These are phyloP conservation scores for Isabelozyma heimii DNA, from an alignment of 805 yeast genomes.

Conservation along the genomic window DNA sequence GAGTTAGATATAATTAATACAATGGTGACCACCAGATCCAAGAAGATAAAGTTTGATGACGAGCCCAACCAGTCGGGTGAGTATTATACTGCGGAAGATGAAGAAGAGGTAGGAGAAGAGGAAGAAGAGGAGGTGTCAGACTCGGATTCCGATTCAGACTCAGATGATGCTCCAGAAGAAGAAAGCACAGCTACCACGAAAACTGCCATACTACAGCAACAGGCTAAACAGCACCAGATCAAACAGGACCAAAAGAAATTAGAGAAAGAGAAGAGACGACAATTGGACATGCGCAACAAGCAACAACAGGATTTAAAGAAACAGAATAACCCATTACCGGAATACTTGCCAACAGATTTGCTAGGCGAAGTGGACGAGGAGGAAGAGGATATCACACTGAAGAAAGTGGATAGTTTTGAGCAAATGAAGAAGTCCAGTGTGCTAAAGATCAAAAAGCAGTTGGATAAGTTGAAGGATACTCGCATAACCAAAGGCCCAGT, in stretches of 20 bases:
- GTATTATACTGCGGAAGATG: slow-evolving; percentile 16
- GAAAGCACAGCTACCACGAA: slow-evolving; percentile 32
- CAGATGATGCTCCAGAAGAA: slow-evolving; percentile 44
- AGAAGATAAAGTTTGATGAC: slow-evolving; percentile 32
- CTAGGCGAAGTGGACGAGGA: slow-evolving; percentile 20
- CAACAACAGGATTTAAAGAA: slow-evolving; percentile 33
- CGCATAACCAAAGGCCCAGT: slow-evolving; percentile 38
- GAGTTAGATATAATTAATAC: background rate
- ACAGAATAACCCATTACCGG: slow-evolving; percentile 32
- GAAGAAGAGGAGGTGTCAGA: slow-evolving; percentile 19
- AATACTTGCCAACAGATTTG: slow-evolving; percentile 40
- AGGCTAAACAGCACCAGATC: slow-evolving; percentile 16
- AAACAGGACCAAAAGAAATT: slow-evolving; percentile 22
- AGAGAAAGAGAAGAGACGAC: slow-evolving; percentile 36
- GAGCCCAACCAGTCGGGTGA: slow-evolving; percentile 8
- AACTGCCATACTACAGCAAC: slow-evolving; percentile 21
- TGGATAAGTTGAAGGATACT: slow-evolving; percentile 22
- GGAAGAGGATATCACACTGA: background rate
- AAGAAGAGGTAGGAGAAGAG: slow-evolving; percentile 9
- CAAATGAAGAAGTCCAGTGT: slow-evolving; percentile 14
- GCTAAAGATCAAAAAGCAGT: slow-evolving; percentile 27
- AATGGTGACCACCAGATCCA: slow-evolving; percentile 30
- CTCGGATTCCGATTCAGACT: slow-evolving; percentile 14
- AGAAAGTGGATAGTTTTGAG: background rate
- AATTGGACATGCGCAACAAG: slow-evolving; percentile 26